Percentiles rank a stretch among this genome's conserved stretches.
phyloP scores from a whole-genome alignment of 179 eudicot genomes.

The Spergularia azorica region DNA sequence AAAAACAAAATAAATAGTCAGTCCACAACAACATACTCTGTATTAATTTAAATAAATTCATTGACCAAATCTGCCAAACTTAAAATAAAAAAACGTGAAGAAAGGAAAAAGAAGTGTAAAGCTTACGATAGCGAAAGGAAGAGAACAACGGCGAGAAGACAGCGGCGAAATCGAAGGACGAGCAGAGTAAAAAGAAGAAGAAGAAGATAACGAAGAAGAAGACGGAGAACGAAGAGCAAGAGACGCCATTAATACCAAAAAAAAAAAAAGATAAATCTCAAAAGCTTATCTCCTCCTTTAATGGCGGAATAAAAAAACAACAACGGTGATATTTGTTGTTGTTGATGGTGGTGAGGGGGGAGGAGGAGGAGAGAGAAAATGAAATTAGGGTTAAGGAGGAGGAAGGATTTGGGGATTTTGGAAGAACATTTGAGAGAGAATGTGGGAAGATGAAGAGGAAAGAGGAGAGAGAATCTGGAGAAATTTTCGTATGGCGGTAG shows the following conservation, averaged over 20 bases:
- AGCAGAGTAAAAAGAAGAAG: constrained; percentile 21
- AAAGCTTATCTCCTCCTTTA: no score
- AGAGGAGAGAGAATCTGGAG: no score
- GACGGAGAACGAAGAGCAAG: constrained; percentile 36
- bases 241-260: constrained; percentile 27
- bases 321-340: no score
- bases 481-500: not conserved
- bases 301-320: no score
- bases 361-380: not conserved
- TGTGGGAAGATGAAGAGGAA: constrained; percentile 5
- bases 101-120: not conserved
- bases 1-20: no score
- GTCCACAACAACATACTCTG: no score
- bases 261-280: not conserved
- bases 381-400: not conserved
- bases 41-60: no score
- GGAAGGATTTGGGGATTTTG: not conserved
- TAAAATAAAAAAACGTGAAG: not conserved
- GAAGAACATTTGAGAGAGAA: no score
- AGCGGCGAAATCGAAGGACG: not conserved
- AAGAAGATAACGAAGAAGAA: constrained; percentile 18
- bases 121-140: constrained; percentile 30
- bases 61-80: no score
- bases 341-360: no score
- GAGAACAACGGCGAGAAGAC: constrained; percentile 17